Base-by-base conservation (phyloP, 1,139 yeast species). In the Suhomyces choctaworum region DNA sequence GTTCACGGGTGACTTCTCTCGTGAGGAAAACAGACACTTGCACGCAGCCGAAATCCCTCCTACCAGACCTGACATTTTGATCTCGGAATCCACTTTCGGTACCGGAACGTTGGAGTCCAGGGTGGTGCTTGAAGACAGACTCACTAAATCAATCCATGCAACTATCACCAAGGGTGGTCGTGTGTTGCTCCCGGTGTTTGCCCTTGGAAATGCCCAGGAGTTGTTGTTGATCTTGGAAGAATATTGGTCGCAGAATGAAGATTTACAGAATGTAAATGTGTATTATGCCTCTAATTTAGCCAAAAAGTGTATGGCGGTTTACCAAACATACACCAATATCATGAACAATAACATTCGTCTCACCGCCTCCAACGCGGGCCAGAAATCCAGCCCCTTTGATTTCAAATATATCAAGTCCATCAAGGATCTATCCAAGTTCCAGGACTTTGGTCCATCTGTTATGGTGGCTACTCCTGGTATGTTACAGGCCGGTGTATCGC, bases 401-500 rank as follows among this genome's bases (percentile, higher is more conserved):
- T 92, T 92, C 63, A 87, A 87, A 56, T 86, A 79, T 54, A 82
- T 94, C 46, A 82, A 84, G 47, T 85, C 88, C 44, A 75, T 92
- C 33, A 80, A 86, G 43, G 83, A 81, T 43, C 65, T 90, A 38
- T 96, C 90, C 38, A 76, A 79, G 45, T 85, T 92, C 55, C 95
- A 89, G 50, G 98, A 92, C 60, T 76, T 88, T 49, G 96, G 96
- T 0, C 97, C 98, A 1, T 87, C 96, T 48, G 98, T 92, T 22
- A 92, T 94, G 62, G 78, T 92, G 26, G 98, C 98, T 0, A 80
- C 95, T 28, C 99, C 98, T 0, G 98, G 99, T 58, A 92, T 92
- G 98, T 70, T 92, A 33, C 98, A 92, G 57, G 90, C 86, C 52
- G 98, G 98, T 45, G 82, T 90, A 3, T 89, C 97, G 0, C 73